Evolutionary conservation across 305 asterid genomes (phyloP).

Genomic region (Fraxinus sp.): DNA sequence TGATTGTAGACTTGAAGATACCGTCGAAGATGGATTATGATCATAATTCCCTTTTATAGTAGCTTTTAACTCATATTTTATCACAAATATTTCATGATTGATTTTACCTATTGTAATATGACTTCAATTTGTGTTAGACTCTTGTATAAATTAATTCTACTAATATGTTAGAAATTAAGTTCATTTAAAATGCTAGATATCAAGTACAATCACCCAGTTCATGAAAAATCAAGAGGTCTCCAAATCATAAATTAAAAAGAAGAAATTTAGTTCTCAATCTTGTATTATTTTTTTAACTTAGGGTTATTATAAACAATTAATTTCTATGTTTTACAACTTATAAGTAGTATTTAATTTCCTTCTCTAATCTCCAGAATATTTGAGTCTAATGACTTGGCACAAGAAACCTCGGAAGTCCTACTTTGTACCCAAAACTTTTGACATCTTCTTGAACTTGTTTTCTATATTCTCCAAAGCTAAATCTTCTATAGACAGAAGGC

Average conservation of each 20-base stretch:
- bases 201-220: neutral
- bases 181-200: neutral
- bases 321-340: neutral
- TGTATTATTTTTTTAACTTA: neutral
- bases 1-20: neutral
- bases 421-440: slow-evolving; percentile 40
- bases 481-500: slow-evolving; percentile 44
- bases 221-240: neutral
- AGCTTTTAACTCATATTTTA: neutral
- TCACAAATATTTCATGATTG: neutral
- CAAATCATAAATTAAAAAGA: neutral
- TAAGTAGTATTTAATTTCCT: neutral
- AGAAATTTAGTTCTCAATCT: neutral
- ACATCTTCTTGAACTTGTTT: slow-evolving; percentile 54
- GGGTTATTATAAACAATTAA: neutral
- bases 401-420: slow-evolving; percentile 60
- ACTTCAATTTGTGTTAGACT: neutral
- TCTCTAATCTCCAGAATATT: neutral
- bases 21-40: neutral
- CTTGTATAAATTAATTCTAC: neutral
- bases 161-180: neutral
- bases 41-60: neutral
- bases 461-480: slow-evolving; percentile 52
- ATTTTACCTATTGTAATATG: too few relatives aligned
- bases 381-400: slow-evolving; percentile 8